Base-by-base conservation (phyloP, 257 asterid genomes). In the Solanum virginianum region DNA sequence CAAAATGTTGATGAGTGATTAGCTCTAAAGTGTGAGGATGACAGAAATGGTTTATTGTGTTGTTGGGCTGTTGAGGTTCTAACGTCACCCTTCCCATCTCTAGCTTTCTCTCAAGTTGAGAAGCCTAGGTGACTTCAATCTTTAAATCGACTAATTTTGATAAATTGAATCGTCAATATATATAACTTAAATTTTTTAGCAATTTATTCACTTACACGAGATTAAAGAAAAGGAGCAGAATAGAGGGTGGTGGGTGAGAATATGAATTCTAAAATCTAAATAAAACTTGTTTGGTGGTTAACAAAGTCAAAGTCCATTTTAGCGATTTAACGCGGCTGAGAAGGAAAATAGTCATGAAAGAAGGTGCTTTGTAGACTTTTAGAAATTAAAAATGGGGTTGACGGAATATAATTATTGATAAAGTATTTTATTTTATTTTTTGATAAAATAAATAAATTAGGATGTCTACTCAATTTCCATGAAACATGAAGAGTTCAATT, bases 11-110 rank as follows among this genome's bases (percentile, higher is more conserved):
- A 32, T 29, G 16, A 56, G 83, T 80, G 2, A 84, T 7, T 91
- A 90, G 88, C 9, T 89, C 87, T 54, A 92, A 81, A 6, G 91
- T 4, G 79, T 68, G 92, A 13, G 93, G 90, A 72, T 92, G 96
- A 81, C 92, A 90, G 90, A 92, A 93, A 79, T 93, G 96, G 83
- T 65, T 87, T 24, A 87, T 65, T 24, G 84, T 54, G 18, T 26
- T 77, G 12, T 77, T 77, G 62, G 63, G 15, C 51, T 24, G 82
- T 51, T 49, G 63, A 51, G 63, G 14, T 49, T 77, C 47, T 20
- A 24, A 2, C 82, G 26, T 77, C 81, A 51, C 11, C 45, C 5
- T 77, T 13, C 82, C 82, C 82, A 51, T 77, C 47, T 24, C 26
- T 3, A 24, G 14, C 26, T 66, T 9, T 57, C 36, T 10, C 39